phyloP scores from a whole-genome alignment of 139 green algal genomes.

The Klebsormidium nitens region DNA sequence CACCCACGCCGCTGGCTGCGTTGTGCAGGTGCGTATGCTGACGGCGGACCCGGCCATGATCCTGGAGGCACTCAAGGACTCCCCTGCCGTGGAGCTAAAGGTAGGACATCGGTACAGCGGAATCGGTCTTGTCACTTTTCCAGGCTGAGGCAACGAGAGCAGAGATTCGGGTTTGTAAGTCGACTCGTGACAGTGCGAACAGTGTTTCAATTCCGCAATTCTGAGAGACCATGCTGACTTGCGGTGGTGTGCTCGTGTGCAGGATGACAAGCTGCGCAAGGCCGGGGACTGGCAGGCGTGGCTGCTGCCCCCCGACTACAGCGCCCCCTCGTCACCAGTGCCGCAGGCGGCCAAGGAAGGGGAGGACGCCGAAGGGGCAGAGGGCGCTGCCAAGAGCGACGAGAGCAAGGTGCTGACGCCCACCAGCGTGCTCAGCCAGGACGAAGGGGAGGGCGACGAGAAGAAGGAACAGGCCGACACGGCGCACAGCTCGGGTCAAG shows the following conservation, averaged over 20 bases:
- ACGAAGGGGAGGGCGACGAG: too few relatives aligned
- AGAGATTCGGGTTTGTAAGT: slow-evolving; percentile 25
- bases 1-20: too few relatives aligned
- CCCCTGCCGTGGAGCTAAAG: slow-evolving; percentile 43
- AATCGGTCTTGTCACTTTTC: too few relatives aligned
- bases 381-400: slow-evolving; percentile 3
- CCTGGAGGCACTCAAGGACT: slow-evolving; percentile 54
- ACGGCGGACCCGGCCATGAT: slow-evolving; percentile 76
- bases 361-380: not conserved
- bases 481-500: too few relatives aligned
- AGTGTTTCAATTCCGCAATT: slow-evolving; percentile 1
- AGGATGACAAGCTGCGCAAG: slow-evolving; percentile 36
- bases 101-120: too few relatives aligned
- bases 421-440: too few relatives aligned
- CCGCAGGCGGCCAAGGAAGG: slow-evolving; percentile 17
- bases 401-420: too few relatives aligned
- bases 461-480: too few relatives aligned
- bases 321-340: not conserved
- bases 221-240: not conserved
- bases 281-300: slow-evolving; percentile 55
- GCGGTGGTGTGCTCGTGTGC: not conserved
- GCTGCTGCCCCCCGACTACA: slow-evolving; percentile 61
- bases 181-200: not conserved
- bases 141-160: too few relatives aligned
- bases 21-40: slow-evolving; percentile 80